A percentile compares a stretch with the other conserved stretches of the same genome.
These are phyloP conservation scores for Termitomyces eurrhizus DNA, from an alignment of 768 basidiomycete species.

Conservation along the genomic window DNA sequence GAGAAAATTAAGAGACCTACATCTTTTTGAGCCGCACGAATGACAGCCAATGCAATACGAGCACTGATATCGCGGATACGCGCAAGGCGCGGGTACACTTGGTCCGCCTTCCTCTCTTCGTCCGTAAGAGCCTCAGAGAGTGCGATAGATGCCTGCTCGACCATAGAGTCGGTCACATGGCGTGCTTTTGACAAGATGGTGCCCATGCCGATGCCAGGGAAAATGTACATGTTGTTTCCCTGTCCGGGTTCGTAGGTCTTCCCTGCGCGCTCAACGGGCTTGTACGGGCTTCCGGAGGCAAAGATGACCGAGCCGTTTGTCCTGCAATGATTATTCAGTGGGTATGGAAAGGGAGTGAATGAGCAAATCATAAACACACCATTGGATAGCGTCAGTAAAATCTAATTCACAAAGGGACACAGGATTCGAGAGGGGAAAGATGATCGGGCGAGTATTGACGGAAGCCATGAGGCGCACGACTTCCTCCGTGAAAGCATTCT, in stretches of 20 bases:
- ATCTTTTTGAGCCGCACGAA: conserved; percentile 61
- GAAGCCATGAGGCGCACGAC: conserved; percentile 61
- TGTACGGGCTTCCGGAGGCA: conserved; percentile 72
- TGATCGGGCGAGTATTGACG: conserved; percentile 67
- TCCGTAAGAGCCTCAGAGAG: conserved; percentile 52
- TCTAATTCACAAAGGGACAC: conserved; percentile 57
- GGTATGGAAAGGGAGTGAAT: neutral
- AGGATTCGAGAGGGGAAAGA: conserved; percentile 81
- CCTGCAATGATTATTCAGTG: conserved; percentile 29
- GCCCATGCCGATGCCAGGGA: conserved; percentile 60
- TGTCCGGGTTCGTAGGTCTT: conserved; percentile 60
- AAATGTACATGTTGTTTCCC: conserved; percentile 80
- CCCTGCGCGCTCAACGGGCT: conserved; percentile 43
- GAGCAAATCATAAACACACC: conserved; percentile 28
- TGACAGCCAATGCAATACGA: conserved; percentile 55
- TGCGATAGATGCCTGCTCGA: conserved; percentile 62
- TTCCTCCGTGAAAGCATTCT: conserved; percentile 62
- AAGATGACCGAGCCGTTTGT: conserved; percentile 66
- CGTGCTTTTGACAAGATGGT: conserved; percentile 53
- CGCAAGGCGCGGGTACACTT: conserved; percentile 67
- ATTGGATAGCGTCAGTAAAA: conserved; percentile 55
- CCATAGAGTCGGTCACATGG: conserved; percentile 64
- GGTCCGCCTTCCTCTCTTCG: conserved; percentile 49
- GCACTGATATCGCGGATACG: conserved; percentile 68
- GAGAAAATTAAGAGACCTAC: conserved; percentile 28